These are phyloP conservation scores for Salisapilia sapeloensis DNA, from an alignment of 352 stramenopile species.

Conservation along the genomic window DNA sequence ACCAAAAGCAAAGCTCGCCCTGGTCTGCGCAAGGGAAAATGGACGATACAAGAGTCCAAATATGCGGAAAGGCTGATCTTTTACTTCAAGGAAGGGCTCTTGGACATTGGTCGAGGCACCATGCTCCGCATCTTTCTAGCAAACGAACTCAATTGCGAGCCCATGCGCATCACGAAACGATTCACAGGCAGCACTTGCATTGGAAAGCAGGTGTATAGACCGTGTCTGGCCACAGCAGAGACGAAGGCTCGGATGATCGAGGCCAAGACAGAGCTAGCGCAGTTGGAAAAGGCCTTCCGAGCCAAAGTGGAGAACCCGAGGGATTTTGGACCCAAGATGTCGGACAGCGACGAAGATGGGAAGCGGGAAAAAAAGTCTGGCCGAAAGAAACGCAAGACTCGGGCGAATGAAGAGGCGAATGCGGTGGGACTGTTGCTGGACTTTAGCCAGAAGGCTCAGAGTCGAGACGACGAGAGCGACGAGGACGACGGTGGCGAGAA, in stretches of 20 bases:
- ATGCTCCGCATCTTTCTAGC: constrained; percentile 85
- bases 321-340: constrained; percentile 8
- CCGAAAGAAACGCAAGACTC: constrained; percentile 2
- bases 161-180: constrained; percentile 89
- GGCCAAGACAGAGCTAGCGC: constrained; percentile 49
- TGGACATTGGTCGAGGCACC: constrained; percentile 71
- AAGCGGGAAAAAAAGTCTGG: constrained; percentile 3
- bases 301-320: constrained; percentile 3
- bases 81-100: constrained; percentile 75
- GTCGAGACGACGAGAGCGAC: constrained; percentile 26
- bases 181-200: constrained; percentile 84
- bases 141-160: constrained; percentile 85
- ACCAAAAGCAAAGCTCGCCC: constrained; percentile 75
- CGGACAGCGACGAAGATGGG: constrained; percentile 1
- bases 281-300: constrained; percentile 47
- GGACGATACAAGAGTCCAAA: constrained; percentile 64
- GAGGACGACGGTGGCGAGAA: constrained; percentile 4
- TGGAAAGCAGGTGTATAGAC: constrained; percentile 79
- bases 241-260: constrained; percentile 50
- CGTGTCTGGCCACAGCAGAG: constrained; percentile 46
- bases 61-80: constrained; percentile 59
- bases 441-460: constrained; percentile 75
- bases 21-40: constrained; percentile 77
- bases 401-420: constrained; percentile 36
- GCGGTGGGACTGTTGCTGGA: constrained; percentile 53